phyloP scores from a whole-genome alignment of 306 rosid genomes.

The Amphicarpaea edgeworthii region DNA sequence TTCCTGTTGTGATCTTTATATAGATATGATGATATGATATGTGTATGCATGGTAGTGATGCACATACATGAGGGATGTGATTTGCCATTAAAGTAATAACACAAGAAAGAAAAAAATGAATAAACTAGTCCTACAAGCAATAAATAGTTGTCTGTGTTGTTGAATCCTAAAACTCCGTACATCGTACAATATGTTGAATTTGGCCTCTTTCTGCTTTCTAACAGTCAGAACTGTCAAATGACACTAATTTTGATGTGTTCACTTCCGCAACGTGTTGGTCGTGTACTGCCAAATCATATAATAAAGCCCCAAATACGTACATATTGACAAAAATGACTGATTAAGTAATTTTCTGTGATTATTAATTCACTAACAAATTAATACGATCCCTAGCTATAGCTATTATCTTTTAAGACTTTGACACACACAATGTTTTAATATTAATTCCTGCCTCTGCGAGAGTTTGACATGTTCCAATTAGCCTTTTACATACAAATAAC shows the following conservation, averaged over 20 bases:
- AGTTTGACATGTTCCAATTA: background rate
- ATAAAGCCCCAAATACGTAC: background rate
- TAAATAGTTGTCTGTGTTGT: background rate
- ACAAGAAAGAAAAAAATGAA: background rate
- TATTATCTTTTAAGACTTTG: background rate
- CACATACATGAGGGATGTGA: background rate
- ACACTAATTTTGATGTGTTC: background rate
- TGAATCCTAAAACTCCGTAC: slow-evolving; percentile 43
- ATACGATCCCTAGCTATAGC: too few species aligned
- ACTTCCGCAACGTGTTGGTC: background rate
- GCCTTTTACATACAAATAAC: background rate
- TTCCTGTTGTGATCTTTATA: background rate
- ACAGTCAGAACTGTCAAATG: background rate
- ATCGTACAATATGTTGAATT: slow-evolving; percentile 27
- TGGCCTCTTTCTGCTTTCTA: slow-evolving; percentile 17
- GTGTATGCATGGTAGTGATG: background rate
- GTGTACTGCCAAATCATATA: background rate
- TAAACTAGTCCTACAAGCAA: slow-evolving; percentile 39
- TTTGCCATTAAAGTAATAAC: background rate
- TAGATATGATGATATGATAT: slow-evolving; percentile 8
- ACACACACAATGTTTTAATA: background rate
- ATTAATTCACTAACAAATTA: too few species aligned
- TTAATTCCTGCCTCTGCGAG: too few species aligned
- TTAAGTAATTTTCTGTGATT: background rate
- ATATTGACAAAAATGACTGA: background rate